A percentile compares a stretch with the other conserved stretches of the same genome.
phyloP scores from a whole-genome alignment of 2,329 filamentous ascomycete species.

The Pseudogymnoascus sp. region DNA sequence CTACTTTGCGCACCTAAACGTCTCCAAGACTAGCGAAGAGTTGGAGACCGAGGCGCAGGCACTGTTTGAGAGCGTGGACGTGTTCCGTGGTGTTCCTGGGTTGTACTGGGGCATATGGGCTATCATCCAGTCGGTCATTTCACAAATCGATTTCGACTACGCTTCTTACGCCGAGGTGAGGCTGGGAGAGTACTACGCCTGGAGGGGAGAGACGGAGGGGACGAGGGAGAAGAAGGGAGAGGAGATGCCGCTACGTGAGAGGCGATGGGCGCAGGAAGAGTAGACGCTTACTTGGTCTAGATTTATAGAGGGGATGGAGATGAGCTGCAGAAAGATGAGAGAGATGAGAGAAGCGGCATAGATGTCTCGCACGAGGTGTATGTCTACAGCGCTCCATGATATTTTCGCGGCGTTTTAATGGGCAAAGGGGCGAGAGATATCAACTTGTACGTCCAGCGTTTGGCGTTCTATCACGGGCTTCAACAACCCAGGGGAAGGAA shows the following conservation, averaged over 20 bases:
- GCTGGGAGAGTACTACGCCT: constrained; percentile 86
- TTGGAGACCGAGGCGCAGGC: constrained; percentile 56
- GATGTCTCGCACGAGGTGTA: background rate
- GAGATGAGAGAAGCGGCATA: constrained; percentile 1
- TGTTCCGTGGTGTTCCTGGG: constrained; percentile 80
- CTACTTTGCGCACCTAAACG: constrained; percentile 51
- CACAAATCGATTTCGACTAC: constrained; percentile 95
- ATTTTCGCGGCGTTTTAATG: background rate
- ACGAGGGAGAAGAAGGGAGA: constrained; percentile 44
- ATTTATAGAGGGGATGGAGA: background rate
- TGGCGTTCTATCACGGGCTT: constrained; percentile 8
- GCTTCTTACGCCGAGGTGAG: constrained; percentile 79
- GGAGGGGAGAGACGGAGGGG: constrained; percentile 67
- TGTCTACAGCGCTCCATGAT: constrained; percentile 2
- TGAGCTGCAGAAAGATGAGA: background rate
- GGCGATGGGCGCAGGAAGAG: constrained; percentile 51
- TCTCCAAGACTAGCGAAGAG: constrained; percentile 32
- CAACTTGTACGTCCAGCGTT: constrained; percentile 7
- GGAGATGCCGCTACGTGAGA: constrained; percentile 66
- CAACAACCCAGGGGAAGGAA: constrained; percentile 8
- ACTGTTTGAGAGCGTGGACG: constrained; percentile 73
- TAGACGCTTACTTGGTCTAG: constrained; percentile 6
- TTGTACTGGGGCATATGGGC: constrained; percentile 94
- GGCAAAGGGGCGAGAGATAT: constrained; percentile 6
- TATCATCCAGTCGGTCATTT: constrained; percentile 87